phyloP scores from a whole-genome alignment of 495 filamentous ascomycete species.

The Daldinia caldariorum region DNA sequence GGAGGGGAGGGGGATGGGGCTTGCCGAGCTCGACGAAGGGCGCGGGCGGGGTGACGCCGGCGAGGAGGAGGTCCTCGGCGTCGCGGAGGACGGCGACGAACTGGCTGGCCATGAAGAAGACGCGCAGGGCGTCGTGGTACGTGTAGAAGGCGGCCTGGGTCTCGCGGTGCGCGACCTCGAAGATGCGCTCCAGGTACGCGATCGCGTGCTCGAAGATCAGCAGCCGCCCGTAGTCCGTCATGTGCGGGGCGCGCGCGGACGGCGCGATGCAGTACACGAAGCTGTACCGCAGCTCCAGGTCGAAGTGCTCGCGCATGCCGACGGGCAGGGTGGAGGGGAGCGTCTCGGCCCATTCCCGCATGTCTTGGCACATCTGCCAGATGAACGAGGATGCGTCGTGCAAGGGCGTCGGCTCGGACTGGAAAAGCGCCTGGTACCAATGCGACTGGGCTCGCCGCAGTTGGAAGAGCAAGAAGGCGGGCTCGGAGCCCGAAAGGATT shows the following conservation, averaged over 20 bases:
- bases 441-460: conserved; percentile 80
- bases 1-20: conserved; percentile 51
- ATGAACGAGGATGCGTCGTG: conserved; percentile 67
- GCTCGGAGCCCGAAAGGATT: conserved; percentile 59
- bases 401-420: conserved; percentile 69
- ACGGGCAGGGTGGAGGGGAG: conserved; percentile 67
- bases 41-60: conserved; percentile 44
- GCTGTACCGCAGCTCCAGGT: conserved; percentile 84
- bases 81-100: conserved; percentile 72
- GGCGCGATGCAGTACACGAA: conserved; percentile 85
- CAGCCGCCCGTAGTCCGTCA: conserved; percentile 72
- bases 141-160: conserved; percentile 69
- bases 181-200: conserved; percentile 71
- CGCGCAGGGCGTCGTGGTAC: conserved; percentile 76
- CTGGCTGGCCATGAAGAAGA: conserved; percentile 76
- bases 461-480: conserved; percentile 72
- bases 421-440: conserved; percentile 85
- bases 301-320: conserved; percentile 73
- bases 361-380: conserved; percentile 70
- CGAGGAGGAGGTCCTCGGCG: conserved; percentile 60
- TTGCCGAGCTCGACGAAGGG: conserved; percentile 50
- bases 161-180: conserved; percentile 61
- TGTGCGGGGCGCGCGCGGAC: conserved; percentile 68
- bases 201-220: conserved; percentile 86
- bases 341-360: conserved; percentile 71